Evolutionary conservation across 1,284 basidiomycete species (phyloP).

Genomic region (Athelia psychrophila): DNA sequence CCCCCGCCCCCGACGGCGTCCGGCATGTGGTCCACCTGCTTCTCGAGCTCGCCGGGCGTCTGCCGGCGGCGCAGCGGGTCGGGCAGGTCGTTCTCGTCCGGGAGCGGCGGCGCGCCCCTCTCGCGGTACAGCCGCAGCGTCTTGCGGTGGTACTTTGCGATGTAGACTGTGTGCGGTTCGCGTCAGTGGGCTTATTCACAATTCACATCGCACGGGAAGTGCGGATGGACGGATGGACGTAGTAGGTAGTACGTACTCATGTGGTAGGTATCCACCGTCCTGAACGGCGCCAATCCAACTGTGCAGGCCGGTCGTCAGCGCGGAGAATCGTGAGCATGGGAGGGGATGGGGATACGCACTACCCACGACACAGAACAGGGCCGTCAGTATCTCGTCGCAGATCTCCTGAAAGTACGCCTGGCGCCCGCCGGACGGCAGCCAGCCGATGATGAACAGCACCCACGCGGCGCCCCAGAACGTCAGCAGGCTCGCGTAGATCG

Average conservation of each 20-base stretch:
- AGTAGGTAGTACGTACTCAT: constrained; percentile 1
- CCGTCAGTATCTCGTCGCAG: constrained; percentile 8
- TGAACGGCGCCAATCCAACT: constrained; percentile 10
- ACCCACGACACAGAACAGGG: constrained; percentile 7
- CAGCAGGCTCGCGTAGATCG: constrained; percentile 7
- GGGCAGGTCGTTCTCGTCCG: constrained; percentile 10
- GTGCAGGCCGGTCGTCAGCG: not conserved
- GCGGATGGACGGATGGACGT: too few species aligned
- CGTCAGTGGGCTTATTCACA: too few species aligned
- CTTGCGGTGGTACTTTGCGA: constrained; percentile 3
- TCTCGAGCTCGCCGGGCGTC: not conserved
- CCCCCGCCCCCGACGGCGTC: too few species aligned
- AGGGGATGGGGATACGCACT: constrained; percentile 3
- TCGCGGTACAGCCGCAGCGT: constrained; percentile 4
- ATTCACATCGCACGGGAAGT: too few species aligned
- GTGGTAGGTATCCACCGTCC: constrained; percentile 11
- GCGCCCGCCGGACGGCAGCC: constrained; percentile 4
- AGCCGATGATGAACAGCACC: constrained; percentile 11
- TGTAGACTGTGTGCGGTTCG: not conserved
- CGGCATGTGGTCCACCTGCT: constrained; percentile 3
- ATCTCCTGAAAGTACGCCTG: constrained; percentile 9
- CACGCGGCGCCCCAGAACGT: constrained; percentile 11
- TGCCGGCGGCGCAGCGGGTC: constrained; percentile 5
- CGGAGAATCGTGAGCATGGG: not conserved
- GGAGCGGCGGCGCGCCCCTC: constrained; percentile 3